Conservation (phyloP, 306 rosid genomes). For the Cyamopsis tetragonoloba region DNA sequence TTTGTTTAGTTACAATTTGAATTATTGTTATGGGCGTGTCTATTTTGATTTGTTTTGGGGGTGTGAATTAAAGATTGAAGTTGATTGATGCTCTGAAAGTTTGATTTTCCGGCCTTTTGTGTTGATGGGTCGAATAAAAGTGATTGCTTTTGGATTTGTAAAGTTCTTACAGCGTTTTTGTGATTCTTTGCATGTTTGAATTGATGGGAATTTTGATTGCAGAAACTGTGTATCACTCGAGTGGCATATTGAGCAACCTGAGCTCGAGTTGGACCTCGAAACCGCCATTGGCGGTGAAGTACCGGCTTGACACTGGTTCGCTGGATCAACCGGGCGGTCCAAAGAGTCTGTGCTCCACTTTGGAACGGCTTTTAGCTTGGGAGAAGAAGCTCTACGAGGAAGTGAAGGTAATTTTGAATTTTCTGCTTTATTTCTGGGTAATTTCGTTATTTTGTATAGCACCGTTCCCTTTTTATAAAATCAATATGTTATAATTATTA, state of each 20-base stretch:
- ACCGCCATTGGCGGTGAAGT: constrained; percentile 90
- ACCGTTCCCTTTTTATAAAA: background rate
- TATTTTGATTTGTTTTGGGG: background rate
- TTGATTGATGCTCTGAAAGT: too few species aligned
- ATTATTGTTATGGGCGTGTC: background rate
- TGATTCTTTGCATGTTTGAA: background rate
- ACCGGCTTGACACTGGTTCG: constrained; percentile 62
- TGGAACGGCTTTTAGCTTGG: constrained; percentile 95
- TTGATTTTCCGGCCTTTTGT: background rate
- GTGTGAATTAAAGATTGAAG: too few species aligned
- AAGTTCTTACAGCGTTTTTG: background rate
- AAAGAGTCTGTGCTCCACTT: constrained; percentile 80
- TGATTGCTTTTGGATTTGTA: constrained; percentile 11
- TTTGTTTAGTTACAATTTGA: too few species aligned
- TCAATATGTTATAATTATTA: background rate
- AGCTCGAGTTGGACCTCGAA: constrained; percentile 98
- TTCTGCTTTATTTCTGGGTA: background rate
- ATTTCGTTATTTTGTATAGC: background rate
- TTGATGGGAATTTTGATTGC: constrained; percentile 29
- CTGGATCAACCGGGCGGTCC: constrained; percentile 59
- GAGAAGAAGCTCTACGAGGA: constrained; percentile 96
- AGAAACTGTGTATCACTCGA: constrained; percentile 98
- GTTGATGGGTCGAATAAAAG: background rate
- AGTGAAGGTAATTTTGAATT: constrained; percentile 61
- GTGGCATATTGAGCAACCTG: constrained; percentile 72